Evolutionary conservation across 2,329 filamentous ascomycete genomes (phyloP).

Genomic region (Sclerotinia subarctica): DNA sequence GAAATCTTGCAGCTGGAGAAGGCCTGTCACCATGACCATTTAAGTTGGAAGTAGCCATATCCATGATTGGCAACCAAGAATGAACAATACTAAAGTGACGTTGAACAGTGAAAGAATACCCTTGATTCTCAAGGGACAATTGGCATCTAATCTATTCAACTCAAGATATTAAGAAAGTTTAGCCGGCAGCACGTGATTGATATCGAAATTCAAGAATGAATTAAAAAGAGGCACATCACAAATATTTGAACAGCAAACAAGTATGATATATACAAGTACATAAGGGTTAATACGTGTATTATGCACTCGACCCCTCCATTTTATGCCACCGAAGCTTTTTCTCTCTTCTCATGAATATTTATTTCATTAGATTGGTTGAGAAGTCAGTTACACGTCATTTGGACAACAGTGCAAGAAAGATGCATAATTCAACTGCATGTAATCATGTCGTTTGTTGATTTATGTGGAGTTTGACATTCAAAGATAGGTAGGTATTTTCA

Average conservation of each 20-base stretch:
- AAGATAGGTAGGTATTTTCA: not conserved
- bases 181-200: constrained; percentile 11
- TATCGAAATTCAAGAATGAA: not conserved
- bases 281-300: not conserved
- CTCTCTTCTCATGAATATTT: not conserved
- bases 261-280: not conserved
- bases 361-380: not conserved
- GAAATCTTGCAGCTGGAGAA: constrained; percentile 34
- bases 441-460: not conserved
- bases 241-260: not conserved
- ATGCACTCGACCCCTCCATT: not conserved
- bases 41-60: constrained; percentile 31
- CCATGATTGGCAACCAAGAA: constrained; percentile 19
- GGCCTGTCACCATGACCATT: constrained; percentile 34
- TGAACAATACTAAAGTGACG: constrained; percentile 12
- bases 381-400: constrained; percentile 10
- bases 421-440: not conserved
- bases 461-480: not conserved
- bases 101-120: constrained; percentile 13
- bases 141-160: constrained; percentile 18
- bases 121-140: constrained; percentile 17
- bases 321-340: not conserved
- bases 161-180: not conserved
- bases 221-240: not conserved
- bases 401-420: not conserved